Evolutionary conservation across 2,329 filamentous ascomycete genomes (phyloP), one percentile per base, ranked within the genome.

Genomic region (Exophiala aquamarina): DNA sequence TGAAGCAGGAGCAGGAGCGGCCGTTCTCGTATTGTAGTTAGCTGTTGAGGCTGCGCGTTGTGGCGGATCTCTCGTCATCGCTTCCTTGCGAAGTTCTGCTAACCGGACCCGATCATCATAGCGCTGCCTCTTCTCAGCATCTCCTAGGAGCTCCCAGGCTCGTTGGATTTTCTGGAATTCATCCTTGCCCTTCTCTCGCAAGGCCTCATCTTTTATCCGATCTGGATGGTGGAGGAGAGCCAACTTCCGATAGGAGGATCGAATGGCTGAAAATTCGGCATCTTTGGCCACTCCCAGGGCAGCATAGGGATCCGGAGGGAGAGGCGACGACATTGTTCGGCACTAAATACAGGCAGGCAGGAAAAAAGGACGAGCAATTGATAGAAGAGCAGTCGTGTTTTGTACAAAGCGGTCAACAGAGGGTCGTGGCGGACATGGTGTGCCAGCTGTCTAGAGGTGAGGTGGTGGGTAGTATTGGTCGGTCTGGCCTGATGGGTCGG

Each of bases 81-180:
- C 68, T 56, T 82, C 75, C 54, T 70, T 81, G 63, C 78, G 78
- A 60, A 89, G 70, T 63, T 84, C 81, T 41, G 79, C 81, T 53
- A 91, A 67, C 60, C 77, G 82, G 52, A 86, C 75, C 63, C 84
- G 79, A 42, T 89, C 83, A 68, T 97, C 89, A 67, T 96, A 95
- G 57, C 83, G 82, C 49, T 74, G 69, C 50, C 89, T 77, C 63
- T 84, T 82, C 5, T 72, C 75, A 20, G 92, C 86, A 63, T 96
- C 85, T 61, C 82, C 87, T 51, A 98, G 80, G 21, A 93, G 76
- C 69, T 97, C 93, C 69, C 95, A 98, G 41, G 93, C 91, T 60
- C 91, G 82, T 67, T 96, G 91, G 26, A 97, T 88, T 65, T 83
- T 84, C 69, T 96, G 90, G 63, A 97, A 98, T 68, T 95, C 85